phyloP scores from a whole-genome alignment of 2,329 filamentous ascomycete genomes.

The Ceratocystis smalleyi region DNA sequence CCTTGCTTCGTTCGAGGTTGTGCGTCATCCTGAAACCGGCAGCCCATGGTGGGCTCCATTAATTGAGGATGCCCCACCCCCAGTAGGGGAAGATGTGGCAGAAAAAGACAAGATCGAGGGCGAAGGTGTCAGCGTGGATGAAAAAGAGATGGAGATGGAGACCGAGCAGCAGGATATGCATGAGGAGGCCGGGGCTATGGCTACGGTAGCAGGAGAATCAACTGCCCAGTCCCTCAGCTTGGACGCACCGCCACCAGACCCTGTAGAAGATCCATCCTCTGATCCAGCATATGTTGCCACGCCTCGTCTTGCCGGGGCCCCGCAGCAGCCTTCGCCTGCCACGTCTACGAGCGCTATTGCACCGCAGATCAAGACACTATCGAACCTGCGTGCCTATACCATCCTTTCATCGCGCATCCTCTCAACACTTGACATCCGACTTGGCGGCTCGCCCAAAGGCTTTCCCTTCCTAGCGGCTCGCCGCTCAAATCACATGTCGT shows the following conservation, averaged over 20 bases:
- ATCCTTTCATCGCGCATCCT: conserved; percentile 7
- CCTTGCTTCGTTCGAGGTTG: conserved; percentile 43
- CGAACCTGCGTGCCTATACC: conserved; percentile 11
- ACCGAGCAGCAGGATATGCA: neutral
- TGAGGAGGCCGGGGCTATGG: neutral
- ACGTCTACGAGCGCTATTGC: neutral
- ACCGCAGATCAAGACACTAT: neutral
- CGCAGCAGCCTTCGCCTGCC: conserved; percentile 9
- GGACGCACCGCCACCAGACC: neutral
- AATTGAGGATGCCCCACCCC: neutral
- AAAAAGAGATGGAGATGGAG: neutral
- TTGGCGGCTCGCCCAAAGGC: neutral
- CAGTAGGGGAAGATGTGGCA: neutral
- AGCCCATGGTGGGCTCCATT: conserved; percentile 42
- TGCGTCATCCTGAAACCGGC: conserved; percentile 38
- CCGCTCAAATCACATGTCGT: conserved; percentile 6
- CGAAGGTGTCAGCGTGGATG: neutral
- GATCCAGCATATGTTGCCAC: conserved; percentile 9
- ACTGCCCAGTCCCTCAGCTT: neutral
- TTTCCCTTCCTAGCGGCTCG: conserved; percentile 9
- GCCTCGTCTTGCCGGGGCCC: conserved; percentile 13
- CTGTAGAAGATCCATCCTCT: conserved; percentile 12
- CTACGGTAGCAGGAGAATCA: neutral
- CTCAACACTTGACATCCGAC: neutral
- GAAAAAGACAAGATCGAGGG: neutral